phyloP scores from a whole-genome alignment of 257 asterid genomes.

The Pogostemon cablin region DNA sequence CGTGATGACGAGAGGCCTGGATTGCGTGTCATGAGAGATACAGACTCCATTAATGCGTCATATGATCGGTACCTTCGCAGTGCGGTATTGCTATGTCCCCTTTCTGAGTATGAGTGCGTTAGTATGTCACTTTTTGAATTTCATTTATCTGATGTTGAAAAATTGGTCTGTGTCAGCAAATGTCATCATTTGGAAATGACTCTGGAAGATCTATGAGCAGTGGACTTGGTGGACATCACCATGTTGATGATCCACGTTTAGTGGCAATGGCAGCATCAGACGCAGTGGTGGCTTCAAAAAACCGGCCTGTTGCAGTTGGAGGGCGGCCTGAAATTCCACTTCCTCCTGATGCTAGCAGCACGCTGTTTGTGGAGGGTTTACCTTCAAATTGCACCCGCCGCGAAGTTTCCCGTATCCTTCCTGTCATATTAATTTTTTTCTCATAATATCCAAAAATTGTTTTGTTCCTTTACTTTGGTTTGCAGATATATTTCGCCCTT shows the following conservation, averaged over 20 bases:
- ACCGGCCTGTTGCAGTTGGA: conserved; percentile 47
- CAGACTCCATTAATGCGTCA: conserved; percentile 76
- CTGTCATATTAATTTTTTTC: conserved; percentile 8
- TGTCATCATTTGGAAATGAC: conserved; percentile 52
- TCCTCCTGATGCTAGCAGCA: conserved; percentile 87
- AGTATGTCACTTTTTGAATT: conserved; percentile 2
- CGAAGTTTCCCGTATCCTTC: conserved; percentile 93
- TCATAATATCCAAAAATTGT: conserved; percentile 18
- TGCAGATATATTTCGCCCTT: conserved; percentile 89
- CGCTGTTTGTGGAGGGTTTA: conserved; percentile 62
- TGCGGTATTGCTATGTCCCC: conserved; percentile 45
- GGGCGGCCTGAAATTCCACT: conserved; percentile 66
- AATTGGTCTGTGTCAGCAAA: conserved; percentile 46
- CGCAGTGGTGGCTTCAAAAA: conserved; percentile 44
- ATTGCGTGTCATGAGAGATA: conserved; percentile 55
- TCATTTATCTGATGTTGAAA: conserved; percentile 23
- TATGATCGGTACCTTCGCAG: conserved; percentile 79
- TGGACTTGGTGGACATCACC: conserved; percentile 53
- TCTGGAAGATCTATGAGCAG: conserved; percentile 56
- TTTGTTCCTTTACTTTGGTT: conserved; percentile 50
- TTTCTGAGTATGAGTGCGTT: conserved; percentile 8
- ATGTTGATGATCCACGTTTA: conserved; percentile 59
- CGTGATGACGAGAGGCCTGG: conserved; percentile 57
- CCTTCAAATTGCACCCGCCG: conserved; percentile 71
- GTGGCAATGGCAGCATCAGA: conserved; percentile 52